phyloP scores from a whole-genome alignment of 805 yeast species.

The Komagataella phaffii region DNA sequence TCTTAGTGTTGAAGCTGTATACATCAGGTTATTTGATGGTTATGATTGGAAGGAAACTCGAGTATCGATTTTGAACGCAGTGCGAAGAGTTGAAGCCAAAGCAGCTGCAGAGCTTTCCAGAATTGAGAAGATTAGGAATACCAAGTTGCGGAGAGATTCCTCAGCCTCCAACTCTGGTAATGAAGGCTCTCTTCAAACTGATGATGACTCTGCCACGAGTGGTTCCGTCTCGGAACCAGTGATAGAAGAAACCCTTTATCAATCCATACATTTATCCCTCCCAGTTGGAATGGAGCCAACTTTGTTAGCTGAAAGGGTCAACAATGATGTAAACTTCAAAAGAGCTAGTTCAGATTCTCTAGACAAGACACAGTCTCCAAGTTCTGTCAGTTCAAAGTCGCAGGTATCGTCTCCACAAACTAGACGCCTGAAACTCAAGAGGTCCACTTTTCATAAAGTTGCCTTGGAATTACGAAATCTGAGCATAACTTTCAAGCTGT shows the following conservation, averaged over 20 bases:
- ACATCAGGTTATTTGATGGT: constrained; percentile 64
- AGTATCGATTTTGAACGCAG: constrained; percentile 47
- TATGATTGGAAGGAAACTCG: constrained; percentile 85
- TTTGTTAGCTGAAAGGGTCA: constrained; percentile 37
- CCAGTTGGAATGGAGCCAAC: constrained; percentile 34
- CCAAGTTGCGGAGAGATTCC: constrained; percentile 1
- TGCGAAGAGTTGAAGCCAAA: constrained; percentile 43
- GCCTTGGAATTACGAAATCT: constrained; percentile 42
- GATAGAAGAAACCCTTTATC: constrained; percentile 55
- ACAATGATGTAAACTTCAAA: constrained; percentile 22
- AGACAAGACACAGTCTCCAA: not conserved
- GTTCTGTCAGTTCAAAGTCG: constrained; percentile 1
- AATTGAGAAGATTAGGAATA: not conserved
- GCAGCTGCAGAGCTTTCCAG: constrained; percentile 17
- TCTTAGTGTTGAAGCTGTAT: constrained; percentile 23
- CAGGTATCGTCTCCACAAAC: constrained; percentile 1
- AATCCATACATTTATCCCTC: constrained; percentile 63
- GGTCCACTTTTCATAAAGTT: constrained; percentile 53
- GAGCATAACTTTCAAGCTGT: constrained; percentile 29
- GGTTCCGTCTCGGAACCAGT: constrained; percentile 7
- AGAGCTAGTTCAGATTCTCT: not conserved
- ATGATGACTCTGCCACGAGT: constrained; percentile 11
- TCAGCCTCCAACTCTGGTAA: constrained; percentile 1
- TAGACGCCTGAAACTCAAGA: constrained; percentile 40
- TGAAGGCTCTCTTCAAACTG: constrained; percentile 6